Base-by-base conservation (phyloP, 192 early-diverging fungal genomes). In the Geranomyces michiganensis region DNA sequence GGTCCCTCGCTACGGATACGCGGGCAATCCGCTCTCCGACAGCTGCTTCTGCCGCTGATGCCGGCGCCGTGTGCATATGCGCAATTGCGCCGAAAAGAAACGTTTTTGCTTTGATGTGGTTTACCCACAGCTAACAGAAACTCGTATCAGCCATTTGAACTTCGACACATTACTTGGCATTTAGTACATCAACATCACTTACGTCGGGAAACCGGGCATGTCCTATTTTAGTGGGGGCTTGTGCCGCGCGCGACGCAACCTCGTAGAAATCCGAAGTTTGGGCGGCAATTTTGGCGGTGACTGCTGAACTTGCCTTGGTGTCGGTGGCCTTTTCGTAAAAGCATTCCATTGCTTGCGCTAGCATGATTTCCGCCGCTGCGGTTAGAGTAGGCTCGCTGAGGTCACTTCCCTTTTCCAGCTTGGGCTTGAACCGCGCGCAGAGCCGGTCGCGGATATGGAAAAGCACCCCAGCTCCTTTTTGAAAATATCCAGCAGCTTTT, bases 341-440 rank as follows among this genome's bases (percentile, higher is more conserved):
- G 73, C 96, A 98, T 77, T 97, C 95, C 72, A 94, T 90, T 19
- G 96, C 94, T 75, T 99, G 96, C 8, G 93, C 92, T 0, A 95
- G 79, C 92, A 95, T 96, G 24, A 94, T 70, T 65, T 90, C 85
- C 19, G 88, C 82, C 0, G 88, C 76, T 0, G 90, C 87, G 8
- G 88, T 85, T 12, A 98, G 78, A 17, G 90, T 89, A 8, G 82
- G 73, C 17, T 91, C 81, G 2, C 86, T 87, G 74, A 96, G 82
- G 71, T 96, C 96, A 4, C 77, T 74, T 0, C 53, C 53, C 32
- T 62, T 67, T 14, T 82, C 78, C 0, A 85, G 46, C 29, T 84
- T 82, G 14, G 84, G 71, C 62, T 80, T 79, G 58, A 85, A 78
- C 13, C 82, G 68, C 46, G 78, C 73, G n/a, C 56, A 73, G 12